Evolutionary conservation across 495 filamentous ascomycete species (phyloP), one percentile per base, ranked within the genome.

Genomic region (Hypoxylon lienhwacheense): DNA sequence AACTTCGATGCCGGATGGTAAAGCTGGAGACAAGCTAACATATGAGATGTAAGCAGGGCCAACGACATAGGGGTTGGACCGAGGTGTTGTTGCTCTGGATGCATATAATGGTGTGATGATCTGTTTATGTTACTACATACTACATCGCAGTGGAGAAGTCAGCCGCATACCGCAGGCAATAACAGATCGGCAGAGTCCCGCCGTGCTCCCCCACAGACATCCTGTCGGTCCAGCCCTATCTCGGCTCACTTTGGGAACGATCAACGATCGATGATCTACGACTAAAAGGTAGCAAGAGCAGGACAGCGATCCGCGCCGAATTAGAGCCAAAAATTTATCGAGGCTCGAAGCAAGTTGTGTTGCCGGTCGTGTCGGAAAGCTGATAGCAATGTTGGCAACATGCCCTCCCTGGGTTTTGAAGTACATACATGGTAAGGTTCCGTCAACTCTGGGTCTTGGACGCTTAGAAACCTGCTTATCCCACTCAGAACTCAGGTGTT

Each of bases 11-110:
- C 20, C 21, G 20, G 25, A 20, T 31, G n/a, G 16, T 45, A 40
- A 55, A 55, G 50, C 19, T 54, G 45, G 49, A 35, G 34, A 40
- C 22, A 46, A 14, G 29, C 34, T 24, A 43, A 28, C 19, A 51
- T 15, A 34, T 33, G 24, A 41, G 31, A 49, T 26, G 49, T 44
- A 53, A 59, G 31, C 20, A 35, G 28, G 56, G 40, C 31, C 37
- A 49, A 32, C 31, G 25, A 15, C 32, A 48, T 37, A 36, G 34
- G 5, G 51, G 45, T 61, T 55, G 21, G 50, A 51, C 57, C 57
- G 57, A 60, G 45, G 57, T 54, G 50, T 34, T 45, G 51, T 55
- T 61, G 40, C 51, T 51, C 25, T 47, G 46, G 15, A 47, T 10
- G 29, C 44, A 47, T 25, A 5, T 41, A 51, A 43, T 55, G 46